Percentiles rank a stretch among this genome's conserved stretches.
These are phyloP conservation scores for Hyaloperonospora brassicae DNA, from an alignment of 352 stramenopile species.

Conservation along the genomic window DNA sequence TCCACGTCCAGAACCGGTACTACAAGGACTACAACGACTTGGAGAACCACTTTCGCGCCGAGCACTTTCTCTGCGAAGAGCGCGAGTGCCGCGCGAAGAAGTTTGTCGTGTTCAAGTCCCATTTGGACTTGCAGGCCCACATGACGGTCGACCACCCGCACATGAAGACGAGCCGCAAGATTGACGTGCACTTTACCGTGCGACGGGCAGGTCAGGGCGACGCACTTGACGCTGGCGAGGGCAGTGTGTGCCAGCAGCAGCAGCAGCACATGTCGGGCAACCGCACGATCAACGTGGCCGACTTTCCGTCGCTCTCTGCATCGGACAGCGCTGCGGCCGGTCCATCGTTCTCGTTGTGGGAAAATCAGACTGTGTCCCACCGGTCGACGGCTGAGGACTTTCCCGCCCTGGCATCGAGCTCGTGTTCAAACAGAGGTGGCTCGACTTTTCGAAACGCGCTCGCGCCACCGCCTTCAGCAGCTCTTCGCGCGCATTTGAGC, in stretches of 20 bases:
- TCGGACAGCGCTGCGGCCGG: constrained; percentile 25
- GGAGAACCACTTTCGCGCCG: constrained; percentile 85
- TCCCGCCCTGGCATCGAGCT: constrained; percentile 34
- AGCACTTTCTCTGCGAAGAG: constrained; percentile 87
- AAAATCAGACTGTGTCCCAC: constrained; percentile 43
- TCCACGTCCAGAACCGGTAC: constrained; percentile 80
- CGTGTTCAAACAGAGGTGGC: constrained; percentile 10
- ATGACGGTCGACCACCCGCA: constrained; percentile 74
- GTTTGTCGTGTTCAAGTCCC: constrained; percentile 86
- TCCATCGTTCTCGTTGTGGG: constrained; percentile 51
- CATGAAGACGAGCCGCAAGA: constrained; percentile 79
- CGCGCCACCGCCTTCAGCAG: constrained; percentile 52
- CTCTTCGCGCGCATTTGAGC: constrained; percentile 69
- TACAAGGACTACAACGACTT: constrained; percentile 90
- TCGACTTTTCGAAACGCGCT: constrained; percentile 65
- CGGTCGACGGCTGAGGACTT: constrained; percentile 59
- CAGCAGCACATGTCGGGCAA: constrained; percentile 3
- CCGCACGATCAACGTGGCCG: constrained; percentile 75
- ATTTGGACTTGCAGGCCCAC: constrained; percentile 83
- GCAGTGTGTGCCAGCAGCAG: constrained; percentile 30
- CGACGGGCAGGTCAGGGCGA: constrained; percentile 44
- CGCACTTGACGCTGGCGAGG: constrained; percentile 34
- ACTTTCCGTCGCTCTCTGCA: constrained; percentile 70
- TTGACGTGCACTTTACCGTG: constrained; percentile 82
- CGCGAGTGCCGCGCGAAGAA: constrained; percentile 70